Evolutionary conservation across 345 rosid species (phyloP).

Genomic region (Stellera chamaejasme): DNA sequence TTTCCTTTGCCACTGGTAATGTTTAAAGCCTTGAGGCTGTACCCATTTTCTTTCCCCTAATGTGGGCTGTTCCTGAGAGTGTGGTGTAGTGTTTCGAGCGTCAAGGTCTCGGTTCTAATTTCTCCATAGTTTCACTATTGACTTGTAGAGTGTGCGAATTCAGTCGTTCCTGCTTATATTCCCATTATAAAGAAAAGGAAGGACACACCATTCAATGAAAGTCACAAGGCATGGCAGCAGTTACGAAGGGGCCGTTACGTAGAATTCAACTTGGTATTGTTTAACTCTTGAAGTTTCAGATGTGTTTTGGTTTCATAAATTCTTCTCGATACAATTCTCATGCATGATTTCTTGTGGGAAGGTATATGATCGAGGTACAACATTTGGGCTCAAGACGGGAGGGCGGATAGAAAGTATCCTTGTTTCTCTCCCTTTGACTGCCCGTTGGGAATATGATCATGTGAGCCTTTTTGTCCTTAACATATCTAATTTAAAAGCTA

Average conservation of each 20-base stretch:
- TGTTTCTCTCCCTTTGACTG: conserved; percentile 85
- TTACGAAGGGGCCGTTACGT: conserved; percentile 93
- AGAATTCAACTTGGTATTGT: conserved; percentile 85
- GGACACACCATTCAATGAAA: conserved; percentile 63
- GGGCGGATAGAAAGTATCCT: conserved; percentile 97
- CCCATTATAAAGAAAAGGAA: conserved; percentile 85
- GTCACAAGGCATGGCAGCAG: conserved; percentile 96
- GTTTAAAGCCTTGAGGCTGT: no score
- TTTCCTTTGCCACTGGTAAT: conserved; percentile 86
- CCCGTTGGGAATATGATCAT: conserved; percentile 98
- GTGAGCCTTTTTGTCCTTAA: conserved; percentile 32
- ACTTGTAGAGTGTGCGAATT: conserved; percentile 78
- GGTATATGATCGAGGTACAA: conserved; percentile 98
- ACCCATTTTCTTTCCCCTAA: neutral
- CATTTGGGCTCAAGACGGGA: conserved; percentile 96
- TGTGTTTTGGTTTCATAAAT: neutral
- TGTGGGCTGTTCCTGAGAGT: neutral
- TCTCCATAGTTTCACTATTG: neutral
- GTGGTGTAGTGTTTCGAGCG: neutral
- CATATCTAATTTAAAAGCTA: neutral
- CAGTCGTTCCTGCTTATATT: conserved; percentile 87
- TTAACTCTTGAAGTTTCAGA: neutral
- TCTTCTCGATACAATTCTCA: conserved; percentile 4
- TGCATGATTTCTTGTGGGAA: conserved; percentile 15
- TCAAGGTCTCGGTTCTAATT: neutral